phyloP scores from a whole-genome alignment of 2,329 filamentous ascomycete species.

The Blumeria hordei region DNA sequence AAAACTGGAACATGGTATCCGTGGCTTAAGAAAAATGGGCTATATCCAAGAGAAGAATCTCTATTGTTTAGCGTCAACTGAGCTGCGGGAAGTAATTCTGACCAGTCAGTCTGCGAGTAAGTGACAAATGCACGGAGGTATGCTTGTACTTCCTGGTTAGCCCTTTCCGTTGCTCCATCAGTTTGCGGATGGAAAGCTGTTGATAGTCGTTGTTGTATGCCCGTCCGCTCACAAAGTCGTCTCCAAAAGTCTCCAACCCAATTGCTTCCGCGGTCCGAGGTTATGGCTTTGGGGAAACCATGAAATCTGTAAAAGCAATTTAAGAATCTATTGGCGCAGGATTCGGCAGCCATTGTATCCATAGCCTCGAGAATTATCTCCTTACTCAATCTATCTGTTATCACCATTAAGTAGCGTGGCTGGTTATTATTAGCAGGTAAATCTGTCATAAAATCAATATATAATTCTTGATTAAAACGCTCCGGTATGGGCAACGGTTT shows the following conservation, averaged over 20 bases:
- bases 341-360: neutral
- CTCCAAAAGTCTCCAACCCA: neutral
- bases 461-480: neutral
- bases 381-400: neutral
- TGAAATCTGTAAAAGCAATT: neutral
- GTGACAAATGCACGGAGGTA: too few species aligned
- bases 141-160: too few species aligned
- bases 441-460: neutral
- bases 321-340: too few species aligned
- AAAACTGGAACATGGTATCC: too few species aligned
- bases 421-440: neutral
- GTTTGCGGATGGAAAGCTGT: neutral
- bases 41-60: too few species aligned
- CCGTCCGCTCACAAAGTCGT: neutral
- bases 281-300: neutral
- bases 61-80: too few species aligned
- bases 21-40: too few species aligned
- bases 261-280: neutral
- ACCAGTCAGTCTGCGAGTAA: too few species aligned
- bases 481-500: too few species aligned
- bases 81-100: too few species aligned
- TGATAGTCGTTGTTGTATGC: constrained; percentile 1
- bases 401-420: neutral
- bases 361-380: neutral
- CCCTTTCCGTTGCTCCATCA: too few species aligned